Percentiles rank a stretch among this genome's conserved stretches.
phyloP scores from a whole-genome alignment of 768 basidiomycete genomes.

The Lyophyllum shimeji region DNA sequence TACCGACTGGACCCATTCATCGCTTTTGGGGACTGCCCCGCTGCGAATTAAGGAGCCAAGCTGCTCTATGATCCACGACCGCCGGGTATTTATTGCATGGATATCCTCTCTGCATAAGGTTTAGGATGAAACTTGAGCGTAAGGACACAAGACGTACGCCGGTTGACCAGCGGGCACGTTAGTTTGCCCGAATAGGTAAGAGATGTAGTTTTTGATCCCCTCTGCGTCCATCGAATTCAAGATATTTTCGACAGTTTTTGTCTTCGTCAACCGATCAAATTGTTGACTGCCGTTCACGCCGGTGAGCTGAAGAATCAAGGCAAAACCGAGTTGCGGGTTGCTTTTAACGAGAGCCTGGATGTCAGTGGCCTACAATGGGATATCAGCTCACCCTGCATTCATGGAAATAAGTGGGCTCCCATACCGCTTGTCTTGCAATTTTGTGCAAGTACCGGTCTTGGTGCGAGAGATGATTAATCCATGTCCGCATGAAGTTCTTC shows the following conservation, averaged over 20 bases:
- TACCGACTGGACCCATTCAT: constrained; percentile 71
- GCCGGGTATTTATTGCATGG: constrained; percentile 50
- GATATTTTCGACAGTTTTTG: constrained; percentile 88
- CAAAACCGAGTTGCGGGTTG: constrained; percentile 79
- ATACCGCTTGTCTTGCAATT: constrained; percentile 79
- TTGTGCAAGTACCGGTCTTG: constrained; percentile 89
- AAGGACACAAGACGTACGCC: constrained; percentile 33
- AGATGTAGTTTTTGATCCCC: constrained; percentile 77
- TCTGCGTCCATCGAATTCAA: constrained; percentile 68
- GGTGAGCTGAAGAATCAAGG: constrained; percentile 82
- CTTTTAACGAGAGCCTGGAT: constrained; percentile 74
- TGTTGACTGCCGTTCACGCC: constrained; percentile 81
- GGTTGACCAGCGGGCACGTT: constrained; percentile 44
- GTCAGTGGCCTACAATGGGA: constrained; percentile 55
- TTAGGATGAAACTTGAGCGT: constrained; percentile 5
- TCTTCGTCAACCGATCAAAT: constrained; percentile 90
- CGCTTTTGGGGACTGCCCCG: constrained; percentile 74
- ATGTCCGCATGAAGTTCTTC: constrained; percentile 92
- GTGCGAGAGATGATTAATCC: constrained; percentile 94
- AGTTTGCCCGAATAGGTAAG: constrained; percentile 64
- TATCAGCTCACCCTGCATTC: background rate
- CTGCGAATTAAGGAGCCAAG: constrained; percentile 76
- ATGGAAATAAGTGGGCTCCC: background rate
- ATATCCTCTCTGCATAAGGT: constrained; percentile 38
- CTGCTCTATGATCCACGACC: constrained; percentile 88